Evolutionary conservation across 176 grass and related monocot genomes (phyloP).

Genomic region (Rhipidocladum racemiflorum): DNA sequence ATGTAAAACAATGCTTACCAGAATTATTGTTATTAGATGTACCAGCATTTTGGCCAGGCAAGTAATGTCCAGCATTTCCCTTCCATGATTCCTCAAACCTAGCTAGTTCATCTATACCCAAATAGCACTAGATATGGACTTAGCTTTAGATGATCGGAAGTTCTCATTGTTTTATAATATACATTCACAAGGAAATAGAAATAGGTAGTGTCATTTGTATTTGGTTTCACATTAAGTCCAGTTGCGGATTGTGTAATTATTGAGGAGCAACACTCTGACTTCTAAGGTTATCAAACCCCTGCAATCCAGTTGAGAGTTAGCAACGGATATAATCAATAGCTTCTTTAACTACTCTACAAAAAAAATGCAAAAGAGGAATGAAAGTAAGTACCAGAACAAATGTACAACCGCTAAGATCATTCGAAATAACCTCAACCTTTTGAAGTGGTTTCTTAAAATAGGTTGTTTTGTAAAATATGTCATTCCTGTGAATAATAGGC

Average conservation of each 20-base stretch:
- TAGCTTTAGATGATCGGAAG: neutral
- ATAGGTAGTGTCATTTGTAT: no score
- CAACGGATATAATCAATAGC: slow-evolving; percentile 25
- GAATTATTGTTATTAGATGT: slow-evolving; percentile 36
- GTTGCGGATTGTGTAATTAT: slow-evolving; percentile 98
- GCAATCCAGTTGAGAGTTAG: slow-evolving; percentile 22
- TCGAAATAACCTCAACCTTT: no score
- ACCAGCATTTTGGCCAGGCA: slow-evolving; percentile 52
- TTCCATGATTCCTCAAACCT: slow-evolving; percentile 83
- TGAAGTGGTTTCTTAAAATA: no score
- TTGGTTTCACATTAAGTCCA: no score
- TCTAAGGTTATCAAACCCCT: slow-evolving; percentile 98
- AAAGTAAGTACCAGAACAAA: slow-evolving; percentile 86
- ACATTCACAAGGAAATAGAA: no score
- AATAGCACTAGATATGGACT: neutral
- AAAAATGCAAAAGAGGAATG: slow-evolving; percentile 29
- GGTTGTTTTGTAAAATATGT: no score
- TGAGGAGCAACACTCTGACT: slow-evolving; percentile 92
- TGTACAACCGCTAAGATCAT: slow-evolving; percentile 95
- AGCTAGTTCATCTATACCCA: slow-evolving; percentile 60
- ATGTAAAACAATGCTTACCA: slow-evolving; percentile 35
- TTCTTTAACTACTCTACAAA: slow-evolving; percentile 22
- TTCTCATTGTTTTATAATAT: no score
- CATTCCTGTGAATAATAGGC: no score
- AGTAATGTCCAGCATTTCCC: slow-evolving; percentile 53